Evolutionary conservation across 495 filamentous ascomycete species (phyloP).

Genomic region (Podospora sp.): DNA sequence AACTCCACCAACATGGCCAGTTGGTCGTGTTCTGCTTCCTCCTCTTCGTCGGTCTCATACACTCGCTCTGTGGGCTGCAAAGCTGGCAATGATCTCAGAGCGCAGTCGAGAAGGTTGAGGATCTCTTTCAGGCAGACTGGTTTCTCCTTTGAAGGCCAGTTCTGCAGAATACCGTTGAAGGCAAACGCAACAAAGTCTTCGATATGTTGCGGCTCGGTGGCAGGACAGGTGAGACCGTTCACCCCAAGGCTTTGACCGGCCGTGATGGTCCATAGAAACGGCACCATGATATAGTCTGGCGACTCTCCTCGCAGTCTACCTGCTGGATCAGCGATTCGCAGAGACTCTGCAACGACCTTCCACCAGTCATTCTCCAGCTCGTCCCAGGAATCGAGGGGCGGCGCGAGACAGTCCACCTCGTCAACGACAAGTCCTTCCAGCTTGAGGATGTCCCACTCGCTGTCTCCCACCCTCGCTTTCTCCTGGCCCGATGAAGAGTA

Average conservation of each 20-base stretch:
- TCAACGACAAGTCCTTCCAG: background rate
- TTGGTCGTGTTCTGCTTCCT: background rate
- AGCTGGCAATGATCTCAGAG: background rate
- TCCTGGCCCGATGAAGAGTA: background rate
- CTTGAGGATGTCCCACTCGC: background rate
- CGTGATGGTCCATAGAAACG: background rate
- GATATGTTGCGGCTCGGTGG: background rate
- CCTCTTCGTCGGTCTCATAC: background rate
- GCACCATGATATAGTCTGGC: background rate
- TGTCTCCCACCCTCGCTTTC: background rate
- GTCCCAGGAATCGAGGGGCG: conserved; percentile 1
- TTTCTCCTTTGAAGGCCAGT: background rate
- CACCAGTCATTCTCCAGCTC: background rate
- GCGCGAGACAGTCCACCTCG: background rate
- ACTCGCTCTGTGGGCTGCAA: background rate
- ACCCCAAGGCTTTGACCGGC: background rate
- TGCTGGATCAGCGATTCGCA: background rate
- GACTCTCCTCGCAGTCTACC: background rate
- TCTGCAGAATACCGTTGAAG: background rate
- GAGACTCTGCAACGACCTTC: conserved; percentile 2
- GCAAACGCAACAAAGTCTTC: conserved; percentile 11
- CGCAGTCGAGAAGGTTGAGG: background rate
- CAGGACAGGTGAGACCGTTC: background rate
- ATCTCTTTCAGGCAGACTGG: background rate
- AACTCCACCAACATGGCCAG: background rate